A percentile compares a stretch with the other conserved stretches of the same genome.
These are phyloP conservation scores for Aechmea fasciata DNA, from an alignment of 176 grass and related monocot species.

Conservation along the genomic window DNA sequence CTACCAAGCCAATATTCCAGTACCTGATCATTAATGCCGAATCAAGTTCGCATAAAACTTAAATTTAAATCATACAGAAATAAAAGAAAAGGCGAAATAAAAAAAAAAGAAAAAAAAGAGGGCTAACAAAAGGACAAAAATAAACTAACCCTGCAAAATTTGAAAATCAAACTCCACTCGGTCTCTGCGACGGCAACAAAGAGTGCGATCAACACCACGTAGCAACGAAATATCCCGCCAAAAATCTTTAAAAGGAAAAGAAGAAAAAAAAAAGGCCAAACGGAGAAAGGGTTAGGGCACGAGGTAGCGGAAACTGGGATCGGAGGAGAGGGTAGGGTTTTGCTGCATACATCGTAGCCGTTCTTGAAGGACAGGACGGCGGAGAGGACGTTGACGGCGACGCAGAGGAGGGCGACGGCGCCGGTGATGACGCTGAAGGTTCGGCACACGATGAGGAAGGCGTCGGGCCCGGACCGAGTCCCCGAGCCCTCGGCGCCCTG, in stretches of 20 bases:
- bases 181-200: slow-evolving; percentile 74
- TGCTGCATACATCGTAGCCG: slow-evolving; percentile 29
- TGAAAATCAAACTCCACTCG: slow-evolving; percentile 68
- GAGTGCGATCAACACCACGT: slow-evolving; percentile 63
- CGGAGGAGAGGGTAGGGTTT: neutral
- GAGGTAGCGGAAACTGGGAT: neutral
- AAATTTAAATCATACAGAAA: neutral
- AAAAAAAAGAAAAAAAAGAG: slow-evolving; percentile 2
- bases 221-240: slow-evolving; percentile 83
- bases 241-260: slow-evolving; percentile 41
- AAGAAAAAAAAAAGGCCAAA: slow-evolving; percentile 4
- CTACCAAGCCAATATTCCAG: slow-evolving; percentile 78
- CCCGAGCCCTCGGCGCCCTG: slow-evolving; percentile 15
- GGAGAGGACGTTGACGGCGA: slow-evolving; percentile 72
- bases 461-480: slow-evolving; percentile 34
- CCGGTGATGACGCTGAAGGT: slow-evolving; percentile 88
- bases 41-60: neutral
- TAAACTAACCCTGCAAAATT: slow-evolving; percentile 39
- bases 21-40: slow-evolving; percentile 27
- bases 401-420: slow-evolving; percentile 52
- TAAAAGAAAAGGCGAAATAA: slow-evolving; percentile 4
- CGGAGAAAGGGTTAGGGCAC: neutral
- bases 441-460: slow-evolving; percentile 66
- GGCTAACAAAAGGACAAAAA: slow-evolving; percentile 1
- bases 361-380: slow-evolving; percentile 56